These are phyloP conservation scores for Aspergillus aculeatinus DNA, from an alignment of 2,329 filamentous ascomycete species.

Conservation along the genomic window DNA sequence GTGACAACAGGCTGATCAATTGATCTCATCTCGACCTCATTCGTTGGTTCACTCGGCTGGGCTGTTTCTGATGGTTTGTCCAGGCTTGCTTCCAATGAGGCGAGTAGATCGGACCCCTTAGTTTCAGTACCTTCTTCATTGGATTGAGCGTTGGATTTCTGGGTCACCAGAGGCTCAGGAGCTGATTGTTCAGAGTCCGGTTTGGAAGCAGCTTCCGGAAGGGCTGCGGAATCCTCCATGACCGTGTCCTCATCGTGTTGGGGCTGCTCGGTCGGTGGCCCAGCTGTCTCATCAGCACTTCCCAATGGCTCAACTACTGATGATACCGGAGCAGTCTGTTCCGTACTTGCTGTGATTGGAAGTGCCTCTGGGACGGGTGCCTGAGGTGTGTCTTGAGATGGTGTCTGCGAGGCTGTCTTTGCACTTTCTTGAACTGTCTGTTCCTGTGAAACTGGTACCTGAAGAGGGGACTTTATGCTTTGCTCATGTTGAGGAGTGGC, in stretches of 20 bases:
- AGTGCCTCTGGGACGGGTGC: background rate
- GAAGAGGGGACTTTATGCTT: conserved; percentile 3
- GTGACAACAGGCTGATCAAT: background rate
- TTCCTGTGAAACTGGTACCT: background rate
- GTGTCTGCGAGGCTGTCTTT: conserved; percentile 2
- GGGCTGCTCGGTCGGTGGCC: background rate
- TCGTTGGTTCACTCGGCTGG: conserved; percentile 9
- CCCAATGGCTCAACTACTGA: conserved; percentile 14
- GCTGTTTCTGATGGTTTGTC: conserved; percentile 10
- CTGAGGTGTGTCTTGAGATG: conserved; percentile 7
- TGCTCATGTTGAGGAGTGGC: conserved; percentile 7
- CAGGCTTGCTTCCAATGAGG: conserved; percentile 49
- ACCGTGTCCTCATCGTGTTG: conserved; percentile 2
- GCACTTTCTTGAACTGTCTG: background rate
- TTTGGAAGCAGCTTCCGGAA: conserved; percentile 1
- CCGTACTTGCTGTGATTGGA: background rate
- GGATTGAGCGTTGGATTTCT: conserved; percentile 1
- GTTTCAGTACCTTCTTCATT: conserved; percentile 8
- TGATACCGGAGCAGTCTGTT: background rate
- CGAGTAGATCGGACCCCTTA: conserved; percentile 47
- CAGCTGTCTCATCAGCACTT: conserved; percentile 9
- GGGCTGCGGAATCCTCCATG: conserved; percentile 11
- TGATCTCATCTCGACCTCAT: conserved; percentile 2
- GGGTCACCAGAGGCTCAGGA: conserved; percentile 14
- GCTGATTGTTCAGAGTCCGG: conserved; percentile 9